Evolutionary conservation across 768 basidiomycete genomes (phyloP), one percentile per base, ranked within the genome.

Genomic region (Suillus americanus): DNA sequence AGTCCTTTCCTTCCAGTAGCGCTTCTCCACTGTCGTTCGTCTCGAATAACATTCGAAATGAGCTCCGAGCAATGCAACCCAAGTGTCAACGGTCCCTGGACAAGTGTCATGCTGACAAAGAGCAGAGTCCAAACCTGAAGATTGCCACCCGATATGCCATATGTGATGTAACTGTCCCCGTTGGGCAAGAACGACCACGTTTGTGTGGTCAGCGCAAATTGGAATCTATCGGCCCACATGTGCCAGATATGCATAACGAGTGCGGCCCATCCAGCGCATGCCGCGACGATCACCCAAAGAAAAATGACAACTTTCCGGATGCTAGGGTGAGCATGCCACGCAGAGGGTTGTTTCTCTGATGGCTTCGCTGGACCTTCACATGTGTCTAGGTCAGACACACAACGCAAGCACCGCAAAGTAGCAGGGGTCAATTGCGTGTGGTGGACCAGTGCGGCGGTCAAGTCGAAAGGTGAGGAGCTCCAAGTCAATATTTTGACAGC

Each of bases 51-150:
- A 45, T 75, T 76, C 59, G 64, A 66, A 8, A 75, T 65, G 3
- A 75, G 67, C 64, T 76, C 74, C 1, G 69, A 65, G 25, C 72
- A 76, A 50, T 75, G 74, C 5, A 75, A 62, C 25, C 33, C 69
- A 66, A 76, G 28, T 16, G 74, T 75, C 65, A 75, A 43, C 1
- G 75, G 68, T 50, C 74, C 74, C 18, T 76, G 75, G 37, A 75
- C 66, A 50, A 51, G 55, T 25, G 65, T 69, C 67, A 73, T 68
- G 54, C 63, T 73, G 64, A 66, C 9, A 23, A 73, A 76, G 65
- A 69, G 69, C 63, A 73, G 30, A 1, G 61, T 33, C 73, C 75
- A 75, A 16, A 66, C 68, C 16, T 3, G 3, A 45, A 45, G 3
- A 20, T 9, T 9, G 23, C 2, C 10, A 46, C 9, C 45, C 8